Base-by-base conservation (phyloP, 306 rosid species). In the Alnus rubra region DNA sequence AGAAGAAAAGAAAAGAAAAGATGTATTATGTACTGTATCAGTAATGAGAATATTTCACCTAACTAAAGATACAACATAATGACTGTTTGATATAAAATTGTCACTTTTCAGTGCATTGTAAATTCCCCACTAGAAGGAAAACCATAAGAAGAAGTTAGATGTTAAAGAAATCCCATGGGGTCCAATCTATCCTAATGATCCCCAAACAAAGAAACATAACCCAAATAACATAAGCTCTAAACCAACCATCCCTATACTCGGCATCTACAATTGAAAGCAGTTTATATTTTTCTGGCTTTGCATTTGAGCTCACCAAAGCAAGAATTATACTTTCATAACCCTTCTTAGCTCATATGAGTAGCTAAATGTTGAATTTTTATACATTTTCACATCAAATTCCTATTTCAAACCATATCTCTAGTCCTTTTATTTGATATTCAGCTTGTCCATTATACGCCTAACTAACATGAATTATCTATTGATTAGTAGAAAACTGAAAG, bases 261-360 rank as follows among this genome's bases (percentile, higher is more conserved):
- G 11, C 62, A 47, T 4, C 42, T 12, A 37, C 11, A 53, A 44
- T 7, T 44, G 47, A 62, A 58, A 52, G 48, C 16, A 59, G 16
- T 14, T 45, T 35, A 16, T 37, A 35, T 31, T 59, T 35, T 49
- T 23, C 4, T 53, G 28, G 28, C 45, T 4, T 5, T 15, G 53
- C 44, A 11, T 47, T 47, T 23, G 9, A 69, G 31, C 53, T 48
- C 37, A 44, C 35, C 5, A 44, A 4, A 9, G 65, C 37, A 15
- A 45, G 14, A 70, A 78, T 5, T 47, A 78, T 15, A 78, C 14
- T 59, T 71, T 19, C 4, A 48, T 52, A 44, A 31, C 49, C 59
- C 58, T 13, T 14, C n/a, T 42, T 33, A 39, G 37, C n/a, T 23
- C 33, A 59, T 59, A 28, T 18, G 23, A 39, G 5, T 54, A 15